Base-by-base conservation (phyloP, 129 eudicot genomes). In the Centrapalus pauciflorus region DNA sequence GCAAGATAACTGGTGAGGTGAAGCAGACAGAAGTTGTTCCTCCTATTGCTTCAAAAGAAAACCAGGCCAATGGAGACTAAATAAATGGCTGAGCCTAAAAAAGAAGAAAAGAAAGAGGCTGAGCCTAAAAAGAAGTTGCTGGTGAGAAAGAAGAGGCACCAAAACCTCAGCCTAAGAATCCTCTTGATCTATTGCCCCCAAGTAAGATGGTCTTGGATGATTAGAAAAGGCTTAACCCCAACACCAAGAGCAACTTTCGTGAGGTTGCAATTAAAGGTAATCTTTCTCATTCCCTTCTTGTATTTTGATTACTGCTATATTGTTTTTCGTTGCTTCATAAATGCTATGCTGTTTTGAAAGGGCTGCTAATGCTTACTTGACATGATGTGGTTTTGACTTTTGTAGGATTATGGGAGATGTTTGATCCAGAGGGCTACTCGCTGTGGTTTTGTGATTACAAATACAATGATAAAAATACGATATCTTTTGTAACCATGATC, bases 251-350 rank as follows among this genome's bases (percentile, higher is more conserved):
- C 17, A 88, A 91, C 68, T 91, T 91, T 75, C 96, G 96, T 59
- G 98, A 91, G 80, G 89, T 91, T 62, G 98, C 98, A n/a, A 77
- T 91, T 7, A 91, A 91, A 81, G 98, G 98, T 91, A 79, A 0
- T 16, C 1, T 56, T 33, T 16, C 1, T 56, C 41, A 21, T 14
- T 3, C 35, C 5, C 3, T 2, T 21, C 25, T 58, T 10, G 2
- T 35, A 10, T 5, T 26, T 34, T 54, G 8, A 4, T 12, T n/a
- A 10, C 28, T 63, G 9, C 4, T n/a, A 27, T 3, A 28, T 57
- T 58, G 27, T 59, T 55, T 20, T 55, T 26, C 27, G n/a, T n/a
- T n/a, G n/a, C n/a, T n/a, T n/a, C n/a, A n/a, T n/a, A n/a, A n/a
- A n/a, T 55, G 37, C 12, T 14, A 14, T 11, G 27, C 43, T 30